Evolutionary conservation across 768 basidiomycete genomes (phyloP), one percentile per base, ranked within the genome.

Genomic region (Crepidotus variabilis): DNA sequence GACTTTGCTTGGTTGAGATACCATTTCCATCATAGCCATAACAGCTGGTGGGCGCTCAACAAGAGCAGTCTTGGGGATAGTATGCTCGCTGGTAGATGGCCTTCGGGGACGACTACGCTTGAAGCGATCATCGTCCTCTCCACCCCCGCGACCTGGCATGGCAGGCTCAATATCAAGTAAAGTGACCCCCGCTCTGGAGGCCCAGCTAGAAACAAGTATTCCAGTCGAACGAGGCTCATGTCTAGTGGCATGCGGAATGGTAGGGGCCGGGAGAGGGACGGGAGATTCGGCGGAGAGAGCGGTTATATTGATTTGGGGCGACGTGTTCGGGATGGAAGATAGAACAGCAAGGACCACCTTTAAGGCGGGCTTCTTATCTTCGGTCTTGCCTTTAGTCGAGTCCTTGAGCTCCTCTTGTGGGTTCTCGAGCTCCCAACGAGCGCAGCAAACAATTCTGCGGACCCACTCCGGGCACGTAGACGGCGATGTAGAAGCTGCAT

Each of bases 381-480:
- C 39, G 4, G 8, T 36, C 24, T 39, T 58, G 46, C 20, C 49
- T 22, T 52, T 46, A 50, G 56, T 33, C 28, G 53, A 13, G 10
- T 55, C 48, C 33, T 61, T 61, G 18, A 66, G 45, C 47, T 66
- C 63, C 48, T 65, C 64, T 33, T 67, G 57, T n/a, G 79, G 79
- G 55, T 86, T 75, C 48, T 87, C 78, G 43, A 79, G 67, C 65
- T 90, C 89, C 87, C 87, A 93, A 16, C 80, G 80, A 2, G 87
- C 88, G 65, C 91, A 92, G 65, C 88, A 93, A 56, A 93, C 86
- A 33, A 88, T 89, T 56, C 90, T 81, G 60, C 91, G 83, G 24
- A 92, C 81, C 91, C 91, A 93, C 65, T 93, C 91, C 11, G 91
- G 91, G 8, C 86, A 85, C 7, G 5, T 74, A 66, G 32, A 57